These are phyloP conservation scores for Talaromyces funiculosus DNA, from an alignment of 2,329 filamentous ascomycete genomes.

Conservation along the genomic window DNA sequence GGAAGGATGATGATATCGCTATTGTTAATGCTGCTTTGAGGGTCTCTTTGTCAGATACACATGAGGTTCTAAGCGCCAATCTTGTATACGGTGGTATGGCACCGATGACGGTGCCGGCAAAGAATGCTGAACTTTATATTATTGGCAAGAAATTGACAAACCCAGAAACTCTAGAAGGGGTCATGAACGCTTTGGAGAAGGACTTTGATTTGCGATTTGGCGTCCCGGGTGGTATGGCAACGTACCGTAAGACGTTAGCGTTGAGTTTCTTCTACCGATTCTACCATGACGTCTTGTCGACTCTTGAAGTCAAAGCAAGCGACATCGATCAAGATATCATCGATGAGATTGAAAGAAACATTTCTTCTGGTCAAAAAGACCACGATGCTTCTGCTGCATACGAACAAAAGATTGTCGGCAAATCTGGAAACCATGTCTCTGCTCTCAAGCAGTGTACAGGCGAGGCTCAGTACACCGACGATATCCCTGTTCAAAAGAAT, in stretches of 20 bases:
- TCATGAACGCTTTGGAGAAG: slow-evolving; percentile 79
- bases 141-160: slow-evolving; percentile 74
- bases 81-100: slow-evolving; percentile 96
- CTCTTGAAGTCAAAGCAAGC: slow-evolving; percentile 43
- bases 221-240: slow-evolving; percentile 95
- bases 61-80: slow-evolving; percentile 67
- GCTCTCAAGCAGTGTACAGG: slow-evolving; percentile 91
- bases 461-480: slow-evolving; percentile 93
- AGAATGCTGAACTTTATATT: slow-evolving; percentile 67
- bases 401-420: slow-evolving; percentile 74
- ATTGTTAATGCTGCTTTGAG: slow-evolving; percentile 88
- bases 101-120: slow-evolving; percentile 80
- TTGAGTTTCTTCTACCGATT: slow-evolving; percentile 96
- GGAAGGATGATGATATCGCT: slow-evolving; percentile 97
- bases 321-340: slow-evolving; percentile 68
- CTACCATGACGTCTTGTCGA: slow-evolving; percentile 77
- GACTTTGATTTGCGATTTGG: slow-evolving; percentile 87
- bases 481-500: slow-evolving; percentile 80
- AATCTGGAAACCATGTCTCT: slow-evolving; percentile 79
- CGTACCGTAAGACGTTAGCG: slow-evolving; percentile 84
- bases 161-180: slow-evolving; percentile 75
- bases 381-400: slow-evolving; percentile 69
- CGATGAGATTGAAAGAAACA: slow-evolving; percentile 74
- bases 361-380: slow-evolving; percentile 77
- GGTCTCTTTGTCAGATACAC: slow-evolving; percentile 62